Conservation (phyloP, 176 grass and related monocot species). For the Eragrostis curvula region DNA sequence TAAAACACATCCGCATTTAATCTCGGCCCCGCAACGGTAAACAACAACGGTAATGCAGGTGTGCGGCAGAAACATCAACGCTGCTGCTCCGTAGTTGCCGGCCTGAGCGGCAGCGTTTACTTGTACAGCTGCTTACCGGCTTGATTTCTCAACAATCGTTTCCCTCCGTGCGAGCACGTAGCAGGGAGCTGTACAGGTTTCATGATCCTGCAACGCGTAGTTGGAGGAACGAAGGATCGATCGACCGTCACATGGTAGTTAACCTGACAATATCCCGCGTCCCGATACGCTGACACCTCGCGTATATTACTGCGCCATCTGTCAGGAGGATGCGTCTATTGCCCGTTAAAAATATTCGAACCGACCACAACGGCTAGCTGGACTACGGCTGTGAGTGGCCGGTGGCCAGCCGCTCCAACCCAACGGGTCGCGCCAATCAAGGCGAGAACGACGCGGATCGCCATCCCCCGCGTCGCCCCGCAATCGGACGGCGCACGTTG, state of each 20-base stretch:
- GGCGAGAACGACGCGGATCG: not conserved
- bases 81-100: not conserved
- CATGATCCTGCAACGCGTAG: not conserved
- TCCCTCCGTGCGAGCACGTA: not conserved
- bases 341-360: slow-evolving; percentile 20
- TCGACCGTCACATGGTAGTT: not conserved
- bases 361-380: slow-evolving; percentile 58
- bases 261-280: not conserved
- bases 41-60: not conserved
- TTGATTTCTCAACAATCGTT: not conserved
- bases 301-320: not conserved
- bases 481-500: not conserved
- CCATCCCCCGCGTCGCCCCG: not conserved
- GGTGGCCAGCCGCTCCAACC: not conserved
- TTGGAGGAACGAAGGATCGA: not conserved
- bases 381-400: slow-evolving; percentile 1
- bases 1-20: not conserved
- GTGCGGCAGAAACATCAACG: not conserved
- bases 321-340: not conserved
- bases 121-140: not conserved
- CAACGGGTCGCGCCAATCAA: not conserved
- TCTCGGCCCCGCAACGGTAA: not conserved
- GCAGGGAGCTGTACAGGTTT: not conserved
- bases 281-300: not conserved
- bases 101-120: not conserved